phyloP scores from a whole-genome alignment of 1,139 yeast species.

The Sugiyamaella xylanicola region DNA sequence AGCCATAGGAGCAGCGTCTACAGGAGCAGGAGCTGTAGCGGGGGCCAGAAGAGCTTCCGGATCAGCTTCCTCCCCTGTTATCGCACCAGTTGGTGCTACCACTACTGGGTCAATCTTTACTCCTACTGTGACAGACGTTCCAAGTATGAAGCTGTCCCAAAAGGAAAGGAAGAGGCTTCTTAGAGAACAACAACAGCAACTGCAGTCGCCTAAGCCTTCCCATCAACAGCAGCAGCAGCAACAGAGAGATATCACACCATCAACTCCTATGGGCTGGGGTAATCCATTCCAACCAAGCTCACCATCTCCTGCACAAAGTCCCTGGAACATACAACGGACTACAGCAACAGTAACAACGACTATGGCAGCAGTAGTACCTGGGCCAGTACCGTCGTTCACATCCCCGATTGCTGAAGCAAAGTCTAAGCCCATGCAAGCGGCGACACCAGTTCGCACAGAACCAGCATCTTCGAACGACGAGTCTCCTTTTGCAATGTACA shows the following conservation, averaged over 20 bases:
- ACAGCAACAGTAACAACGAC: neutral
- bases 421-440: no score
- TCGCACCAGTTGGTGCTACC: neutral
- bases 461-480: no score
- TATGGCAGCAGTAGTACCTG: neutral
- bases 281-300: constrained; percentile 9
- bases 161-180: constrained; percentile 52
- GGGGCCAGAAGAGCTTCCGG: neutral
- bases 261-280: constrained; percentile 8
- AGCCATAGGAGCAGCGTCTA: neutral
- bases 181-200: constrained; percentile 25
- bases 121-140: constrained; percentile 20
- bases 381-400: neutral
- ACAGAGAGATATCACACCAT: neutral
- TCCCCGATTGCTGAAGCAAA: neutral
- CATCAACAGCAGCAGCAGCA: constrained; percentile 9
- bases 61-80: neutral
- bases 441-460: no score
- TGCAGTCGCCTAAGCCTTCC: constrained; percentile 3
- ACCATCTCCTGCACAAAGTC: constrained; percentile 3
- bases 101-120: constrained; percentile 9
- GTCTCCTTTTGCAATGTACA: constrained; percentile 26
- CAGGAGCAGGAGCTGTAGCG: neutral
- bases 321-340: constrained; percentile 12
- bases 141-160: constrained; percentile 47